phyloP scores from a whole-genome alignment of 2,329 filamentous ascomycete genomes.

The Mariannaea sp. region DNA sequence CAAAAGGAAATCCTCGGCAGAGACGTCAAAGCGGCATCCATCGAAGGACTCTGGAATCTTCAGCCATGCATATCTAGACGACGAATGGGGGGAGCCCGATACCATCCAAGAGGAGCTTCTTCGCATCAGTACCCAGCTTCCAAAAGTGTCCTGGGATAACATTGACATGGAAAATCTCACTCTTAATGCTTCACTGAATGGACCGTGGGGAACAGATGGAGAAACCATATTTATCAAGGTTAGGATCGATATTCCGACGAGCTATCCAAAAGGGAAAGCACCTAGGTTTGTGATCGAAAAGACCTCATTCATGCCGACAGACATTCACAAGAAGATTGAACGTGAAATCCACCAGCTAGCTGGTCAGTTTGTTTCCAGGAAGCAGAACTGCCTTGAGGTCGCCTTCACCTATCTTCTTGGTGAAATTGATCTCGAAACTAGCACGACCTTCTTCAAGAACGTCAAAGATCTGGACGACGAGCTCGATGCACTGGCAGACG shows the following conservation, averaged over 20 bases:
- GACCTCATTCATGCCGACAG: slow-evolving; percentile 64
- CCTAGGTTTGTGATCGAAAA: slow-evolving; percentile 66
- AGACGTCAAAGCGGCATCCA: slow-evolving; percentile 49
- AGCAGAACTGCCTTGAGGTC: slow-evolving; percentile 66
- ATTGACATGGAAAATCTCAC: slow-evolving; percentile 66
- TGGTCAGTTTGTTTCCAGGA: slow-evolving; percentile 58
- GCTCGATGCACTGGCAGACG: slow-evolving; percentile 64
- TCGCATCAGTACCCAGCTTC: slow-evolving; percentile 64
- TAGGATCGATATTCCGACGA: slow-evolving; percentile 62
- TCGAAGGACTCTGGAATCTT: slow-evolving; percentile 59
- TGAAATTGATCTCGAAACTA: slow-evolving; percentile 64
- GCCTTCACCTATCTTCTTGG: slow-evolving; percentile 67
- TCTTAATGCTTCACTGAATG: slow-evolving; percentile 65
- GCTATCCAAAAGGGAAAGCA: slow-evolving; percentile 62
- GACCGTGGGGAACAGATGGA: slow-evolving; percentile 64
- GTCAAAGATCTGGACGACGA: slow-evolving; percentile 66
- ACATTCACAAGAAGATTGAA: slow-evolving; percentile 56
- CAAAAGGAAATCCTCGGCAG: slow-evolving; percentile 54
- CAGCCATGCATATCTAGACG: slow-evolving; percentile 56
- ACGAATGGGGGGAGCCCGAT: slow-evolving; percentile 65
- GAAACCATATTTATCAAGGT: slow-evolving; percentile 66
- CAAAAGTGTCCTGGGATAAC: slow-evolving; percentile 67
- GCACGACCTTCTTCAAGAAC: slow-evolving; percentile 65
- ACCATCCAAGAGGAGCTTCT: slow-evolving; percentile 68
- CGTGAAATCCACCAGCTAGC: slow-evolving; percentile 62